These are phyloP conservation scores for Cryptococcus sp. DNA, from an alignment of 1,284 basidiomycete genomes.

Conservation along the genomic window DNA sequence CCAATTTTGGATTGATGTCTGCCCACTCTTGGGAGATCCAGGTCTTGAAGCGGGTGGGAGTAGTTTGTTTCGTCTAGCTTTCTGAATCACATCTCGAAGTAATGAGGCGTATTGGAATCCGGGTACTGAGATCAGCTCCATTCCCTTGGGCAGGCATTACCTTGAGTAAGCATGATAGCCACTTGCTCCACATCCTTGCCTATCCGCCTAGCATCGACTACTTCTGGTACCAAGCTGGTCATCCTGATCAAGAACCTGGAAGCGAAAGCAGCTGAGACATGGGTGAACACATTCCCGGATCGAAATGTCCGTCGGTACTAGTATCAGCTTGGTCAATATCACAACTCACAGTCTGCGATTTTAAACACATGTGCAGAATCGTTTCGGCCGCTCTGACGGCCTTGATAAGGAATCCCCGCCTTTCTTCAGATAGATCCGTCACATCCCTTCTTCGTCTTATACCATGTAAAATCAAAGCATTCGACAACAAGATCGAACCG, in stretches of 20 bases:
- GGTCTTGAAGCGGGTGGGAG: constrained; percentile 30
- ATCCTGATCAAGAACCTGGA: constrained; percentile 40
- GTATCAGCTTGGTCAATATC: neutral
- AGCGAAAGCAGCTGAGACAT: constrained; percentile 28
- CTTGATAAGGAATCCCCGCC: constrained; percentile 17
- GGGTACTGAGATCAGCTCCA: constrained; percentile 24
- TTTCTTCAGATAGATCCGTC: constrained; percentile 17
- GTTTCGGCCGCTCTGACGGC: constrained; percentile 26
- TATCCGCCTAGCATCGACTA: constrained; percentile 31
- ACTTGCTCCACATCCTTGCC: constrained; percentile 40
- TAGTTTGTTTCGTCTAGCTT: constrained; percentile 28
- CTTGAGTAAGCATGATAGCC: constrained; percentile 25
- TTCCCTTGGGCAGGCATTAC: constrained; percentile 9
- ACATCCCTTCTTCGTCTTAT: constrained; percentile 27
- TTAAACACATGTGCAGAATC: constrained; percentile 23
- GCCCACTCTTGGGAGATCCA: constrained; percentile 12
- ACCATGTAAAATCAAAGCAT: constrained; percentile 30
- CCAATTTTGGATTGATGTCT: neutral
- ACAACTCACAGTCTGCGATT: constrained; percentile 13
- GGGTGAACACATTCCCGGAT: constrained; percentile 9
- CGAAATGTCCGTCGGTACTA: constrained; percentile 29
- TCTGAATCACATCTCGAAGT: constrained; percentile 31
- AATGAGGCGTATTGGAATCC: constrained; percentile 38
- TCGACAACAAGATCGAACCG: constrained; percentile 24
- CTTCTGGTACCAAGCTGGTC: constrained; percentile 34